Evolutionary conservation across 2,329 filamentous ascomycete genomes (phyloP).

Genomic region (Scytalidium sp.): DNA sequence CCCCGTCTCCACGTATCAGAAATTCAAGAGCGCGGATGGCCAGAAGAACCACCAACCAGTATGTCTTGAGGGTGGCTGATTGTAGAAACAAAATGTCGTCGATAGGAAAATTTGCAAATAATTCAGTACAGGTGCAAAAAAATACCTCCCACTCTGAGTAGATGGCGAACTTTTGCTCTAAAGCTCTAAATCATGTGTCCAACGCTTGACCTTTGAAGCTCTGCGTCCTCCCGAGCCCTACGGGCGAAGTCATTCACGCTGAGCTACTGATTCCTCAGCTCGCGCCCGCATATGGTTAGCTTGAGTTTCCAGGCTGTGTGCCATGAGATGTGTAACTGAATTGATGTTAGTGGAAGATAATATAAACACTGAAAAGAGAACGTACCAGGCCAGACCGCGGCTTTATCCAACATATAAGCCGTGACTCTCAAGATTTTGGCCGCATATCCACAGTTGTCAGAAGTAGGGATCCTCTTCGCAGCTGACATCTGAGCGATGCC

Average conservation of each 20-base stretch:
- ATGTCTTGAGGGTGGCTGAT: neutral
- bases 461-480: slow-evolving; percentile 51
- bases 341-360: slow-evolving; percentile 20
- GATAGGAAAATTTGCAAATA: neutral
- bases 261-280: slow-evolving; percentile 43
- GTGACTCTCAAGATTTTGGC: slow-evolving; percentile 82
- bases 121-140: neutral
- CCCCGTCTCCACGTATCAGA: neutral
- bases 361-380: slow-evolving; percentile 10
- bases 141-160: neutral
- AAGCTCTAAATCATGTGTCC: neutral
- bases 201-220: neutral
- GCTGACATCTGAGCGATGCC: slow-evolving; percentile 47
- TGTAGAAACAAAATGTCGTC: neutral
- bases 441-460: slow-evolving; percentile 71
- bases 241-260: slow-evolving; percentile 5
- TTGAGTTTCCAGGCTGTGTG: slow-evolving; percentile 61
- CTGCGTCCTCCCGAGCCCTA: neutral
- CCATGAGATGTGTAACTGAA: slow-evolving; percentile 68
- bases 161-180: neutral
- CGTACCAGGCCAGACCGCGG: slow-evolving; percentile 89
- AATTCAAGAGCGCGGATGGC: neutral
- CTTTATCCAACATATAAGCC: slow-evolving; percentile 82
- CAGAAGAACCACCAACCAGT: neutral
- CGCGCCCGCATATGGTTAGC: slow-evolving; percentile 61